Base-by-base conservation (phyloP, 2,329 filamentous ascomycete genomes). In the Colletotrichum salicis region DNA sequence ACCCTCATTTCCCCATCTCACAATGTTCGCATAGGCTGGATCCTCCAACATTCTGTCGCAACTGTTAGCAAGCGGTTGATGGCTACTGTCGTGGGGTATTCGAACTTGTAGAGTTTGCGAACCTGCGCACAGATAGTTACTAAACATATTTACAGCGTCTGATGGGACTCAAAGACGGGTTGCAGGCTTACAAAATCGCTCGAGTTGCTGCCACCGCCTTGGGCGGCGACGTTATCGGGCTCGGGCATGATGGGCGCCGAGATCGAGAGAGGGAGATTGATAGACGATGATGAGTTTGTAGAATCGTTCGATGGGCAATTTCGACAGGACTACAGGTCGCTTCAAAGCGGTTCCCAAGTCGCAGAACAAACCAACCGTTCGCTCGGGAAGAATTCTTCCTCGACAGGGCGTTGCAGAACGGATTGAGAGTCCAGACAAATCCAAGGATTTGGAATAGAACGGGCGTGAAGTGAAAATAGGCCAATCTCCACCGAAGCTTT, bases 101-200 rank as follows among this genome's bases (percentile, higher is more conserved):
- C 88, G 84, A 91, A 98, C 96, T 97, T 97, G 89, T 98, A 98
- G 76, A 98, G 87, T 85, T 98, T 98, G 87, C 96, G 95, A 85
- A 98, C 95, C 95, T 98, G 77, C 64, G 75, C 77, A 72, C 35
- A 57, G 62, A 64, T 56, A 70, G 74, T 83, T 77, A 83, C 78
- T 75, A 69, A 75, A 72, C 27, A 67, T 27, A 63, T 68, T 60
- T 29, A 52, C 52, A 45, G 37, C 59, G 54, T 52, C 59, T 22
- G 22, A 52, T 19, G 22, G 58, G 74, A 73, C 67, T 75, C 63
- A 57, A 33, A 24, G 22, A 56, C 65, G 27, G 59, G 51, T 31
- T 57, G 64, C 65, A 73, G 70, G 93, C 93, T 87, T 86, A 97
- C 95, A 89, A 97, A 97, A 86, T 97, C 95, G 88, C 95, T 97